Conservation (phyloP, 2,329 filamentous ascomycete species). For the Colletotrichum sp. region DNA sequence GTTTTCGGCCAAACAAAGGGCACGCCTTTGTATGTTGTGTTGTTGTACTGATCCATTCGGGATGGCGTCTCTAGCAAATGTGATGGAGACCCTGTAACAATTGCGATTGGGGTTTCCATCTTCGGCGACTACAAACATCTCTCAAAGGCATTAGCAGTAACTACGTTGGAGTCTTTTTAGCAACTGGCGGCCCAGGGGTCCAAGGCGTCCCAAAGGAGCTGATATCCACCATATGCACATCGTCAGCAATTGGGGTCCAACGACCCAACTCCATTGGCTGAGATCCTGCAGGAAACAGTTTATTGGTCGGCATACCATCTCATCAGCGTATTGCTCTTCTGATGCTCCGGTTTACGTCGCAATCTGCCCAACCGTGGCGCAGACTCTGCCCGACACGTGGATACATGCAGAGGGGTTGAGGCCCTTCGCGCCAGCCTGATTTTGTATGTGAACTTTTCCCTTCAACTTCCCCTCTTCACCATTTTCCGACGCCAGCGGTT, state of each 20-base stretch:
- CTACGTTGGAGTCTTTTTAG: too few relatives aligned
- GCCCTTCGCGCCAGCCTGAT: neutral
- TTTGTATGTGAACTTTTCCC: neutral
- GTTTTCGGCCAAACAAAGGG: too few relatives aligned
- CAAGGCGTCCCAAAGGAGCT: neutral
- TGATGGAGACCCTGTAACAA: too few relatives aligned
- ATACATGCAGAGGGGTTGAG: neutral
- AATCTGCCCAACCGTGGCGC: neutral
- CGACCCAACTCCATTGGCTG: neutral
- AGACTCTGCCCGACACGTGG: neutral
- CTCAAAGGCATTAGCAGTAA: too few relatives aligned
- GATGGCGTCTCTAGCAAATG: too few relatives aligned
- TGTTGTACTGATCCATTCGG: too few relatives aligned
- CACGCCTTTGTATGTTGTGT: neutral
- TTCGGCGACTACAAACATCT: too few relatives aligned
- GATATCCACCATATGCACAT: neutral
- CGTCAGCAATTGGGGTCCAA: neutral
- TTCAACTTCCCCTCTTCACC: neutral
- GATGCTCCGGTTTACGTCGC: neutral
- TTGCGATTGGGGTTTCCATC: too few relatives aligned
- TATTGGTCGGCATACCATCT: neutral
- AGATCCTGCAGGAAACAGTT: fast-evolving
- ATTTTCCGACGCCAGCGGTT: neutral
- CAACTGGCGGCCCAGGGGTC: too few relatives aligned
- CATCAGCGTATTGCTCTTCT: neutral